These are phyloP conservation scores for Aotearoamyces nothofagi DNA, from an alignment of 2,329 filamentous ascomycete genomes.

Conservation along the genomic window DNA sequence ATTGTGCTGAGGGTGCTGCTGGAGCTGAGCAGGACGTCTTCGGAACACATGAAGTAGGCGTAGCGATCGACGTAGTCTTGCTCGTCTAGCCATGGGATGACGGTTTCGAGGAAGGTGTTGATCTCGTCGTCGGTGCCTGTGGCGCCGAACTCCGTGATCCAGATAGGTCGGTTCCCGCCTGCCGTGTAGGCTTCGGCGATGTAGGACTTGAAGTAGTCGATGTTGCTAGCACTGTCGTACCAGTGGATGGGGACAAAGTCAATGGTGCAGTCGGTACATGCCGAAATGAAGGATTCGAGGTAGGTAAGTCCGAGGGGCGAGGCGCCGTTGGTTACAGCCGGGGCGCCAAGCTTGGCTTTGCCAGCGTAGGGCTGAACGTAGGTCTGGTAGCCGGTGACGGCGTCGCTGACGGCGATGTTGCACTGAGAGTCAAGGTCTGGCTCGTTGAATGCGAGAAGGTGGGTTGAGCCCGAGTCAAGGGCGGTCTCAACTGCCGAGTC, in stretches of 20 bases:
- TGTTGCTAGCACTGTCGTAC: constrained; percentile 24
- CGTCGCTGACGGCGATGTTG: constrained; percentile 24
- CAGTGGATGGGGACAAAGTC: constrained; percentile 31
- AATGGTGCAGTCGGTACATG: constrained; percentile 26
- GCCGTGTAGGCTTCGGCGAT: constrained; percentile 23
- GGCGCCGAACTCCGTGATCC: constrained; percentile 29
- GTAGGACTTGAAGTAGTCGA: constrained; percentile 27
- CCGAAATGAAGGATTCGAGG: constrained; percentile 26
- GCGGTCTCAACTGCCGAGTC: constrained; percentile 30
- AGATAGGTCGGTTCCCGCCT: constrained; percentile 24
- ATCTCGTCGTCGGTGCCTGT: constrained; percentile 17
- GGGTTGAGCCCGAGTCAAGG: constrained; percentile 35
- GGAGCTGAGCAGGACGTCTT: constrained; percentile 18
- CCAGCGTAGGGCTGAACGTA: constrained; percentile 29
- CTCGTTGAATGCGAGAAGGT: constrained; percentile 58
- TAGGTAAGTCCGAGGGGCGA: constrained; percentile 25
- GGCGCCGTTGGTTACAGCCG: constrained; percentile 30
- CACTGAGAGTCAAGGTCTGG: constrained; percentile 46
- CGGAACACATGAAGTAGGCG: constrained; percentile 21
- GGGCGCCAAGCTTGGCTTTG: constrained; percentile 28
- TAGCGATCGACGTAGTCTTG: constrained; percentile 24
- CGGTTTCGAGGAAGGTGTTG: constrained; percentile 24
- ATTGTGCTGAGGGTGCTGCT: constrained; percentile 3
- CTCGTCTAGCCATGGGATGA: constrained; percentile 28
- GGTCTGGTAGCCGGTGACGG: constrained; percentile 23